Base-by-base conservation (phyloP, 331 rosid genomes). In the Pyracantha coccinea region DNA sequence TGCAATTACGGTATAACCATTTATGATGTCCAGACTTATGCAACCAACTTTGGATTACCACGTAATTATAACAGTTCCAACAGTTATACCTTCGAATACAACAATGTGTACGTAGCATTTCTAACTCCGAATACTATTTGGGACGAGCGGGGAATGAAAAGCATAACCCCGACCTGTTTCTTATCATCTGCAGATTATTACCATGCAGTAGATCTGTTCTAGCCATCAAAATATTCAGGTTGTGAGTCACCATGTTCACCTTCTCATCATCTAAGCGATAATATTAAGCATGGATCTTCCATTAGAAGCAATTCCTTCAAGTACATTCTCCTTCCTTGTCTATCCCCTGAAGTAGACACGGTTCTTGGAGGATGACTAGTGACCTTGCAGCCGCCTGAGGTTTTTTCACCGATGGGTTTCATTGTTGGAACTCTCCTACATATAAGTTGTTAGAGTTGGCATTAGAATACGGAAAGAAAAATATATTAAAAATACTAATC, bases 361-460 rank as follows among this genome's bases (percentile, higher is more conserved):
- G 20, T 66, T 80, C 70, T 71, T 19, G 65, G 77, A 66, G 62
- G 68, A 60, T 45, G 77, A 74, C 55, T 68, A 16, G 21, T 21
- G 74, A 59, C 69, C 33, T 75, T 80, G 74, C 50, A 12, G 24
- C 52, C 13, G 27, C 72, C 53, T 53, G 55, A 64, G 73, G 71
- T 44, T 27, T 5, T 59, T 44, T 78, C 67, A 82, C 31, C 81
- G 72, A 71, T 55, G 83, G 23, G 79, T 84, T 75, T 81, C 85
- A 21, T 69, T 79, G 83, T 83, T 87, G 7, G 86, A 78, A 77
- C 81, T 76, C 68, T 76, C 92, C 96, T 89, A 88, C 82, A 83
- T 55, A 70, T 55, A 70, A 24, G 41, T 24, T 31, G 60, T 35
- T 44, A 7, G 19, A 73, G 33, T 25, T 54, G n/a, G 20, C 38